A percentile compares a stretch with the other conserved stretches of the same genome.
Evolutionary conservation across 106 monocot species (phyloP).

Genomic region (Apostasia shenzhenica): DNA sequence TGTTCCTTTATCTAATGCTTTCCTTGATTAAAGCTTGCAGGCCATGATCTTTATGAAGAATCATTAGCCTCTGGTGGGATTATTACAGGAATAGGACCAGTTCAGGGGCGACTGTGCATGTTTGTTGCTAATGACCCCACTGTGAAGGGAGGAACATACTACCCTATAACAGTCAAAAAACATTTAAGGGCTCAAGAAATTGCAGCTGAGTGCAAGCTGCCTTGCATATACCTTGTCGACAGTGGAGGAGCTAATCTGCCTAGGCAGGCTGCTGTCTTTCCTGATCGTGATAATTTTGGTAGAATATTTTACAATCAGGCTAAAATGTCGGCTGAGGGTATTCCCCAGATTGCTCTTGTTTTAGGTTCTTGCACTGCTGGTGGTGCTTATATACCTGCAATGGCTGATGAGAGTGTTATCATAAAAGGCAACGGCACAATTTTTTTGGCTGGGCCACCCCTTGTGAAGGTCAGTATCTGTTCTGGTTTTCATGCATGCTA

Average conservation of each 20-base stretch:
- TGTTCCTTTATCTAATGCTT: background rate
- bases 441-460: conserved; percentile 97
- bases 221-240: conserved; percentile 95
- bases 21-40: conserved; percentile 70
- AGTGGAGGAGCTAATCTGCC: conserved; percentile 99
- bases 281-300: conserved; percentile 97
- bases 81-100: conserved; percentile 86
- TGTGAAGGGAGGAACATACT: conserved; percentile 95
- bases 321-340: conserved; percentile 85
- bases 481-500: background rate
- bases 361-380: conserved; percentile 98
- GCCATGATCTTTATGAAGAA: conserved; percentile 81
- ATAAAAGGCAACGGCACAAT: conserved; percentile 98
- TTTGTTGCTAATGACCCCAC: conserved; percentile 99
- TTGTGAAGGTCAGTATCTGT: conserved; percentile 79
- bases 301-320: conserved; percentile 99
- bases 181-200: conserved; percentile 97
- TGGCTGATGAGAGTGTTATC: conserved; percentile 99
- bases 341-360: conserved; percentile 96
- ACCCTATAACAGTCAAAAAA: conserved; percentile 96
- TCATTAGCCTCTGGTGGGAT: conserved; percentile 90
- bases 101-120: conserved; percentile 87
- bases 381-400: conserved; percentile 99
- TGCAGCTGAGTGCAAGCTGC: conserved; percentile 76
- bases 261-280: conserved; percentile 95